Conservation (phyloP, 164 flowering plant species). For the Vitis labrusca region DNA sequence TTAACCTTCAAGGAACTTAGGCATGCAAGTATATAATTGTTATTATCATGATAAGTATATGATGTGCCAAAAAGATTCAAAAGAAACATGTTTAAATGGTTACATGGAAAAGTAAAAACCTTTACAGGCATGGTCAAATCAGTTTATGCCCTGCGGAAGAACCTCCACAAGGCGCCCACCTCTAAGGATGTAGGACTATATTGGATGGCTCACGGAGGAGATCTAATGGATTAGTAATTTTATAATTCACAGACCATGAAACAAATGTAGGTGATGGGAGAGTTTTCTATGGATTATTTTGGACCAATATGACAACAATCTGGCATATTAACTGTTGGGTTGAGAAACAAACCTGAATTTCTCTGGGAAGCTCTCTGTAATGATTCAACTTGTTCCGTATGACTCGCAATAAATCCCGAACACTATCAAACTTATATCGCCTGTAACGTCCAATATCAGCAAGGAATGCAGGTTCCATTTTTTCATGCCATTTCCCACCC, state of each 20-base stretch:
- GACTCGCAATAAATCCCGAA: constrained; percentile 45
- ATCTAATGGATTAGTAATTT: not conserved
- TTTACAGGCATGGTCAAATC: not conserved
- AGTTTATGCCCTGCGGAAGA: too few species aligned
- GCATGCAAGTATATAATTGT: too few species aligned
- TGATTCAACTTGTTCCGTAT: constrained; percentile 50
- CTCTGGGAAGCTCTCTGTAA: constrained; percentile 47
- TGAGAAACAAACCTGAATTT: constrained; percentile 39
- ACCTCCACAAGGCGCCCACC: not conserved
- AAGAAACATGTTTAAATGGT: too few species aligned
- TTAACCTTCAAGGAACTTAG: too few species aligned
- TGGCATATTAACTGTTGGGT: too few species aligned
- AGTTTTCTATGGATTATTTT: too few species aligned
- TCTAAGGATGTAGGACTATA: not conserved
- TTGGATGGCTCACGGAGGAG: not conserved
- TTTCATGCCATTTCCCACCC: constrained; percentile 49
- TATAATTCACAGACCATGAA: not conserved
- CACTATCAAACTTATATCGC: constrained; percentile 44
- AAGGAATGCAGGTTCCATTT: constrained; percentile 42
- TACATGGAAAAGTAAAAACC: too few species aligned
- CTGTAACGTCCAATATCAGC: constrained; percentile 36
- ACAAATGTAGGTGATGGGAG: too few species aligned
- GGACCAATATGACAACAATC: too few species aligned
- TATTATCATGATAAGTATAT: too few species aligned
- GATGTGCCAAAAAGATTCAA: too few species aligned